These are phyloP conservation scores for Pulicaria dysenterica DNA, from an alignment of 129 eudicot species.

Conservation along the genomic window DNA sequence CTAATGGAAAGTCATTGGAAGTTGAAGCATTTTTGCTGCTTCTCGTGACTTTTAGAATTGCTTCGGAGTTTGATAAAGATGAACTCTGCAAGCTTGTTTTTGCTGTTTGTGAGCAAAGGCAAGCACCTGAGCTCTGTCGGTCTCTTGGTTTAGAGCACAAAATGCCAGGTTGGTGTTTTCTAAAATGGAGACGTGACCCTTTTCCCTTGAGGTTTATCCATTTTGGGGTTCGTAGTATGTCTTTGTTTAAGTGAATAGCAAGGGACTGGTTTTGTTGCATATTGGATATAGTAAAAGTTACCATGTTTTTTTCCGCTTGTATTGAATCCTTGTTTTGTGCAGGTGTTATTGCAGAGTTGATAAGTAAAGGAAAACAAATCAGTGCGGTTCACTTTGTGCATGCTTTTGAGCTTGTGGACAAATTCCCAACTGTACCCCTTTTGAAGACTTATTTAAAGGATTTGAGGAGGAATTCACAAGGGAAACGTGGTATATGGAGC, in stretches of 20 bases:
- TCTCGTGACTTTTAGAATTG: slow-evolving; percentile 59
- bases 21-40: slow-evolving; percentile 60
- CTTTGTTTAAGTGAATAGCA: not conserved
- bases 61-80: slow-evolving; percentile 57
- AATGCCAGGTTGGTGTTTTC: slow-evolving; percentile 69
- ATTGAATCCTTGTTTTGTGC: slow-evolving; percentile 14
- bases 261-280: not conserved
- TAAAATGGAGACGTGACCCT: slow-evolving; percentile 32
- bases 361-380: slow-evolving; percentile 42
- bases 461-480: slow-evolving; percentile 55
- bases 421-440: slow-evolving; percentile 48
- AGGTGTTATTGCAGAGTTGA: slow-evolving; percentile 54
- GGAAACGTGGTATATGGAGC: slow-evolving; percentile 33
- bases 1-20: slow-evolving; percentile 64
- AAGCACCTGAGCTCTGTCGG: slow-evolving; percentile 66
- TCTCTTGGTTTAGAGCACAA: slow-evolving; percentile 64
- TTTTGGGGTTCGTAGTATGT: too few species aligned
- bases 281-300: not conserved
- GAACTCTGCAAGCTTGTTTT: slow-evolving; percentile 68
- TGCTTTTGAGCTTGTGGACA: slow-evolving; percentile 52
- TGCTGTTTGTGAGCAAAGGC: slow-evolving; percentile 55
- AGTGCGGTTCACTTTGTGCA: slow-evolving; percentile 57
- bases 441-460: slow-evolving; percentile 56
- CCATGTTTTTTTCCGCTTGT: not conserved
- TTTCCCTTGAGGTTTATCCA: slow-evolving; percentile 1